Evolutionary conservation across 2,329 filamentous ascomycete species (phyloP).

Genomic region (Raffaelea arxii): DNA sequence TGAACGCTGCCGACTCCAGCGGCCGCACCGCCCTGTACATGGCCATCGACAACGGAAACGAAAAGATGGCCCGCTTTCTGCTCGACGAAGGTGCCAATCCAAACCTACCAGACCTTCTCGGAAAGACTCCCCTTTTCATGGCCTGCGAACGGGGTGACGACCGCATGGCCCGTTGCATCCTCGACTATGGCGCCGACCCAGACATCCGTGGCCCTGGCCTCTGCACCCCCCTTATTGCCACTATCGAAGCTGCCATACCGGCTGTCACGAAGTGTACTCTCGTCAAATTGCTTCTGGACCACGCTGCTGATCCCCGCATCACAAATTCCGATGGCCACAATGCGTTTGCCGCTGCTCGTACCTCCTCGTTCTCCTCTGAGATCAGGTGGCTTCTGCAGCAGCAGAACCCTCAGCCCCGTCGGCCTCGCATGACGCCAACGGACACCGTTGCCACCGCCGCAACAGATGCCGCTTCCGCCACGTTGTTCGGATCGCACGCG

Average conservation of each 20-base stretch:
- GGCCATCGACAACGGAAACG: conserved; percentile 3
- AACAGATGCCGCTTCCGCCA: background rate
- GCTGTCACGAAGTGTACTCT: background rate
- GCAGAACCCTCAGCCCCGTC: background rate
- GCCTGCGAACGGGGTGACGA: conserved; percentile 3
- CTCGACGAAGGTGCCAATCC: conserved; percentile 17
- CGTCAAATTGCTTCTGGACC: background rate
- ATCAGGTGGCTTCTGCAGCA: background rate
- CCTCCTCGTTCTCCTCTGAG: background rate
- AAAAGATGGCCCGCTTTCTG: conserved; percentile 10
- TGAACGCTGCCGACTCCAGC: background rate
- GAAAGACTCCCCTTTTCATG: conserved; percentile 5
- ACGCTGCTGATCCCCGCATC: conserved; percentile 1
- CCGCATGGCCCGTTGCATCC: background rate
- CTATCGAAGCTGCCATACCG: background rate
- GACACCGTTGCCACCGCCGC: background rate
- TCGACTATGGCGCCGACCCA: background rate
- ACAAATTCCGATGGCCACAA: conserved; percentile 2
- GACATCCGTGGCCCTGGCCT: conserved; percentile 2
- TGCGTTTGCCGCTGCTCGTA: background rate
- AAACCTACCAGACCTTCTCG: conserved; percentile 6
- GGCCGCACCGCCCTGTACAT: conserved; percentile 1
- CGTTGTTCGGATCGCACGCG: background rate
- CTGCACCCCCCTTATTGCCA: conserved; percentile 2
- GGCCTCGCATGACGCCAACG: background rate